A percentile compares a stretch with the other conserved stretches of the same genome.
These are phyloP conservation scores for Leucocoprinus birnbaumii DNA, from an alignment of 768 basidiomycete genomes.

Conservation along the genomic window DNA sequence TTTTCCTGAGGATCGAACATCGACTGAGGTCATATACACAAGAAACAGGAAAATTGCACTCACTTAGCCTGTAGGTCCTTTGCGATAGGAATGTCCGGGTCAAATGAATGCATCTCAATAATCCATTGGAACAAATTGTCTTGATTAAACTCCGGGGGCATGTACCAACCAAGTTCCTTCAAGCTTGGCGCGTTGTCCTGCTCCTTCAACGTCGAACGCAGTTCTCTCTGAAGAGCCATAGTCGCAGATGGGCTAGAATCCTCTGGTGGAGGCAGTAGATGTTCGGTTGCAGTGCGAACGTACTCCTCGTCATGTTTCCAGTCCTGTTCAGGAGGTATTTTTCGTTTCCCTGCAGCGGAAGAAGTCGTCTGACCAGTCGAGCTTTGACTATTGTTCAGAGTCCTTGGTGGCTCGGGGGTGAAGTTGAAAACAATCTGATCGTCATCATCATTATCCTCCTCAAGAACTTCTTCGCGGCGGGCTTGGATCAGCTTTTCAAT, in stretches of 20 bases:
- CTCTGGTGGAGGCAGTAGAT: slow-evolving; percentile 58
- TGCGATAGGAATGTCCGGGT: slow-evolving; percentile 54
- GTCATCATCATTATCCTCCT: slow-evolving; percentile 46
- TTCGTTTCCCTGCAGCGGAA: slow-evolving; percentile 14
- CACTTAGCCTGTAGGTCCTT: slow-evolving; percentile 53
- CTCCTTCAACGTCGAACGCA: slow-evolving; percentile 58
- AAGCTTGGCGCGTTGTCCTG: slow-evolving; percentile 45
- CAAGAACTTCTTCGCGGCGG: slow-evolving; percentile 35
- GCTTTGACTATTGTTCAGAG: slow-evolving; percentile 10
- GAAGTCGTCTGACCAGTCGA: slow-evolving; percentile 12
- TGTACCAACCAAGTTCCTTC: slow-evolving; percentile 67
- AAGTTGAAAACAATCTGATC: slow-evolving; percentile 44
- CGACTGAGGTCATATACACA: neutral
- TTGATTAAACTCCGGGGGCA: slow-evolving; percentile 61
- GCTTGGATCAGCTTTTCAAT: slow-evolving; percentile 44
- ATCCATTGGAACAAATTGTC: slow-evolving; percentile 76
- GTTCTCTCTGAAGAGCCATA: slow-evolving; percentile 58
- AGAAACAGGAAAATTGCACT: too few relatives aligned
- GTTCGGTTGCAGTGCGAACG: slow-evolving; percentile 38
- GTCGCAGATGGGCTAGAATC: slow-evolving; percentile 53
- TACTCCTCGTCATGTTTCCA: slow-evolving; percentile 56
- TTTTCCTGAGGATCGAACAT: slow-evolving; percentile 29
- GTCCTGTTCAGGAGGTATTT: slow-evolving; percentile 31
- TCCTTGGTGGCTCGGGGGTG: slow-evolving; percentile 15
- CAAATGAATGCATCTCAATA: slow-evolving; percentile 71